Percentiles rank a stretch among this genome's conserved stretches.
Conservation (phyloP, 2,329 filamentous ascomycete genomes). For the Alternaria sp. region DNA sequence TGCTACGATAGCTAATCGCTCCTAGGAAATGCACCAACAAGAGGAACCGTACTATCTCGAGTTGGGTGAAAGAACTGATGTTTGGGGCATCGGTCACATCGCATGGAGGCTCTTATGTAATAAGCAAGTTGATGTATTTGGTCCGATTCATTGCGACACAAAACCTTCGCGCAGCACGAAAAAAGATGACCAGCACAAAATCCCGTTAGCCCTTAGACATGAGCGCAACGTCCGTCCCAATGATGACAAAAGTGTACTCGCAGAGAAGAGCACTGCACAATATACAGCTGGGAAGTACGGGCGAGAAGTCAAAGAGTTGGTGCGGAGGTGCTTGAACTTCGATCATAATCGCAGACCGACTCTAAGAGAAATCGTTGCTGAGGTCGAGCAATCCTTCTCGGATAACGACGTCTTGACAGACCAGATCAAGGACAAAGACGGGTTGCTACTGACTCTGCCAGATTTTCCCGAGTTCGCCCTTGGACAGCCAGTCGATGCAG, state of each 20-base stretch:
- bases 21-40: neutral
- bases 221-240: neutral
- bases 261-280: neutral
- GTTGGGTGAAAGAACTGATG: neutral
- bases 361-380: neutral
- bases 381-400: neutral
- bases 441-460: neutral
- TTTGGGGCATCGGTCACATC: conserved; percentile 2
- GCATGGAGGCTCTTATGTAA: neutral
- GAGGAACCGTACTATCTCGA: neutral
- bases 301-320: neutral
- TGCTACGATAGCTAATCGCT: neutral
- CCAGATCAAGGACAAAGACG: neutral
- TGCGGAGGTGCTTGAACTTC: neutral
- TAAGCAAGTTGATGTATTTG: neutral
- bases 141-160: neutral
- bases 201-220: neutral
- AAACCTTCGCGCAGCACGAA: neutral
- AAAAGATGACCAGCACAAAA: rapidly evolving
- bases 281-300: neutral
- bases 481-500: neutral
- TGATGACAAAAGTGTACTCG: neutral
- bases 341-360: neutral
- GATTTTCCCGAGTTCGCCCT: neutral
- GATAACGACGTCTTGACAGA: neutral